These are phyloP conservation scores for Tolypocladium nubicola DNA, from an alignment of 2,329 filamentous ascomycete genomes.

Conservation along the genomic window DNA sequence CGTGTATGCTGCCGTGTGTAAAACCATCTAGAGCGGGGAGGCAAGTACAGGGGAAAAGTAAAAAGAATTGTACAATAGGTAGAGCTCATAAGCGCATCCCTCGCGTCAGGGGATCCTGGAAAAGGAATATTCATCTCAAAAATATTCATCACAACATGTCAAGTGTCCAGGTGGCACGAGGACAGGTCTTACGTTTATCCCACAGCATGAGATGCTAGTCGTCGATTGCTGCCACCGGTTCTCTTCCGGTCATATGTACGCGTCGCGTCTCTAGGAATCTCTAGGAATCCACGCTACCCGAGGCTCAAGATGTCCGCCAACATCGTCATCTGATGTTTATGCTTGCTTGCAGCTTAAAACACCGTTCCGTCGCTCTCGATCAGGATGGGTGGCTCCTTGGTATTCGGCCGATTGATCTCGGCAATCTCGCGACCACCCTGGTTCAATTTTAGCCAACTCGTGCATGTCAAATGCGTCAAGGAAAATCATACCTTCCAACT, in stretches of 20 bases:
- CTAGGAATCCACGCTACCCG: background rate
- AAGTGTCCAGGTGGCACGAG: background rate
- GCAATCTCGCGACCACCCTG: constrained; percentile 90
- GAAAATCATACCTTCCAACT: constrained; percentile 77
- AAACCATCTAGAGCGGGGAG: constrained; percentile 4
- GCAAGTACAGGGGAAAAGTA: background rate
- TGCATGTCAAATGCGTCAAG: too few species aligned
- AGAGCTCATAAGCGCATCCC: background rate
- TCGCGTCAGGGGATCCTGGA: background rate
- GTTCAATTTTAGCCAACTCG: background rate
- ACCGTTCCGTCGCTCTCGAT: constrained; percentile 95
- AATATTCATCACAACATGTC: background rate
- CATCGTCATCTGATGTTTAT: background rate
- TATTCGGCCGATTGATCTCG: constrained; percentile 90
- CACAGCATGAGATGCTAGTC: background rate
- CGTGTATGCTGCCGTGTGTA: constrained; percentile 4
- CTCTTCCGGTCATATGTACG: background rate
- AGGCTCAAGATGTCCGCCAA: background rate
- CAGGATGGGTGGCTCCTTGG: constrained; percentile 91
- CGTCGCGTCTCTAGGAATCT: background rate
- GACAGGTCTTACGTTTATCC: background rate
- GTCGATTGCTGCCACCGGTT: background rate
- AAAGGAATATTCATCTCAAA: background rate
- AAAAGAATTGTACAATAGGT: background rate
- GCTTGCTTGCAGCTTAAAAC: constrained; percentile 47